Evolutionary conservation across 805 yeast species (phyloP).

Genomic region (Barnettozyma pratensis): DNA sequence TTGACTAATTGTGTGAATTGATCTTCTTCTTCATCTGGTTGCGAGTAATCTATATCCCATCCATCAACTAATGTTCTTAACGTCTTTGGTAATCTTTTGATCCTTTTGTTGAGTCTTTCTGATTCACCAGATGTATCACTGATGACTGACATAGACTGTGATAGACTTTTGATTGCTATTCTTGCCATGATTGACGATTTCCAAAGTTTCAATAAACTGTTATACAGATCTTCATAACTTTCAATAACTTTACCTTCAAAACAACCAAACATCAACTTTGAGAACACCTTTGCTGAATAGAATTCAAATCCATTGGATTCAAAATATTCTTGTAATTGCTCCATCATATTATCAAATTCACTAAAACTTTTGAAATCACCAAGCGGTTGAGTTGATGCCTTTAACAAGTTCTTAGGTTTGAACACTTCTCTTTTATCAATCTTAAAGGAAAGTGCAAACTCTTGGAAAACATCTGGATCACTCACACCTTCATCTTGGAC

Average conservation of each 20-base stretch:
- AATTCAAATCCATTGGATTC: constrained; percentile 19
- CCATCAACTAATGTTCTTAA: constrained; percentile 7
- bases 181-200: constrained; percentile 7
- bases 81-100: neutral
- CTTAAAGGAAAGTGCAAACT: constrained; percentile 11
- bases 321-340: constrained; percentile 29
- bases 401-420: constrained; percentile 13
- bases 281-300: neutral
- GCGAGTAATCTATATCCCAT: constrained; percentile 19
- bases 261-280: constrained; percentile 1
- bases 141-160: neutral
- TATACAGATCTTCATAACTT: constrained; percentile 4
- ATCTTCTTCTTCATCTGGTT: constrained; percentile 9
- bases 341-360: constrained; percentile 37
- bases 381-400: constrained; percentile 18
- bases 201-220: constrained; percentile 9
- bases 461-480: constrained; percentile 14
- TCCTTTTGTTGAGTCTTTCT: neutral
- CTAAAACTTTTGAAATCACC: constrained; percentile 25
- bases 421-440: neutral
- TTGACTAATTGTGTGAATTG: constrained; percentile 1
- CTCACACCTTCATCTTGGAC: neutral
- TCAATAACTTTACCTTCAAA: neutral
- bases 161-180: constrained; percentile 11
- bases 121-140: constrained; percentile 10